Conservation (phyloP, 2,329 filamentous ascomycete species). For the Neonectria ditissima region DNA sequence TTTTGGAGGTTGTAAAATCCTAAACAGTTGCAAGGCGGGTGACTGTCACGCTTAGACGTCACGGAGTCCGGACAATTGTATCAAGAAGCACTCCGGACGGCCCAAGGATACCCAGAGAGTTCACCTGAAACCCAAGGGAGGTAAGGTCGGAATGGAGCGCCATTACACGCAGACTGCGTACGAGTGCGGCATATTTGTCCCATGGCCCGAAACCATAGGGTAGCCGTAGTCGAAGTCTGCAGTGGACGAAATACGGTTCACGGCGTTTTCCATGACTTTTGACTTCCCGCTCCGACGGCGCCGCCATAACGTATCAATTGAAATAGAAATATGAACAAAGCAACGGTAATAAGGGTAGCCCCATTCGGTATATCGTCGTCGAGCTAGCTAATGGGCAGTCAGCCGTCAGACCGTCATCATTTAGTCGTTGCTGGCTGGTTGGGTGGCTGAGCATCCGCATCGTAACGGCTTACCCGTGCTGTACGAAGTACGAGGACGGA, state of each 20-base stretch:
- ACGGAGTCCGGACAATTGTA: constrained; percentile 1
- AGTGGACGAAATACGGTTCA: too few relatives aligned
- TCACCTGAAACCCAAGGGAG: constrained; percentile 17
- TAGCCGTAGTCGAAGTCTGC: neutral
- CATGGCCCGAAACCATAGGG: constrained; percentile 10
- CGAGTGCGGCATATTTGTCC: constrained; percentile 10
- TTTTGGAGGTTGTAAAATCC: constrained; percentile 3
- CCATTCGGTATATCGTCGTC: neutral
- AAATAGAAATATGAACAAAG: constrained; percentile 8
- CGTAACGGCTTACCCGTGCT: constrained; percentile 1
- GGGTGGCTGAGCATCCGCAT: constrained; percentile 12
- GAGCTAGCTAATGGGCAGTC: neutral
- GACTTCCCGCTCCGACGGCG: neutral
- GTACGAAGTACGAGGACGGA: constrained; percentile 8
- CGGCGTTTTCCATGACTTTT: neutral
- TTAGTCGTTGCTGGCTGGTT: constrained; percentile 5
- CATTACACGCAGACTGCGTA: neutral
- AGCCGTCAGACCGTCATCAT: constrained; percentile 10
- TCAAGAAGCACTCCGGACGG: constrained; percentile 8
- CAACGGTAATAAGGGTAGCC: neutral
- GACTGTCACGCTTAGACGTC: constrained; percentile 7
- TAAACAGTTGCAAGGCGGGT: neutral
- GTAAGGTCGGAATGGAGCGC: neutral
- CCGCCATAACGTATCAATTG: neutral
- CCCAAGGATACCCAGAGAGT: constrained; percentile 8